A percentile compares a stretch with the other conserved stretches of the same genome.
phyloP scores from a whole-genome alignment of 1,139 yeast genomes.

The Yamadazyma dushanensis region DNA sequence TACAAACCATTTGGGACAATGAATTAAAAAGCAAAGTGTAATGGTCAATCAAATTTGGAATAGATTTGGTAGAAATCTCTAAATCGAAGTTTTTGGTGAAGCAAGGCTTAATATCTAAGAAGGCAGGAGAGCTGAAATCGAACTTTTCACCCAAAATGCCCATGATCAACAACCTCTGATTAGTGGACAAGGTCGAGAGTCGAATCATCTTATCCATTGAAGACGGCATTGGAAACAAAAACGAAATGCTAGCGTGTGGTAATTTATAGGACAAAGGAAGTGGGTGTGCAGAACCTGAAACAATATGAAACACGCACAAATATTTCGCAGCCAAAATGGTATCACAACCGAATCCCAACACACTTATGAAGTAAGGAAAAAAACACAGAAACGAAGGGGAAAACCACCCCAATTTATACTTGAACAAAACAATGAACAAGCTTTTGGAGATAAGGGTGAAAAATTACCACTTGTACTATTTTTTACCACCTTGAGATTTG shows the following conservation, averaged over 20 bases:
- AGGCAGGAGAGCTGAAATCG: conserved; percentile 10
- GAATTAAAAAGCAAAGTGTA: conserved; percentile 20
- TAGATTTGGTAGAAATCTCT: conserved; percentile 4
- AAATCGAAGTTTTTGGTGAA: conserved; percentile 7
- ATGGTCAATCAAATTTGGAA: conserved; percentile 11
- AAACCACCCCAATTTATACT: no score
- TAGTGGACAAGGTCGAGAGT: conserved; percentile 9
- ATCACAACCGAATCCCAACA: no score
- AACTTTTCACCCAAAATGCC: conserved; percentile 9
- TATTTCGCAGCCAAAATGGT: no score
- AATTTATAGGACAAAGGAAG: not conserved
- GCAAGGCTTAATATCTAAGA: conserved; percentile 16
- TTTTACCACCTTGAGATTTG: no score
- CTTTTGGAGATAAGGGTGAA: no score
- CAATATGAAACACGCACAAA: conserved; percentile 2
- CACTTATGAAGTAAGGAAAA: no score
- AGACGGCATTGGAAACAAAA: not conserved
- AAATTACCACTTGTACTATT: no score
- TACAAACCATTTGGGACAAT: conserved; percentile 54
- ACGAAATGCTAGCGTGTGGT: no score
- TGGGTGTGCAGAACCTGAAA: conserved; percentile 2
- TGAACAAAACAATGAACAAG: no score
- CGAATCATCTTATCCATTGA: not conserved
- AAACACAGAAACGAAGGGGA: no score
- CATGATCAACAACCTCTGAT: conserved; percentile 12